Conservation (phyloP, 2,329 filamentous ascomycete genomes). For the Westerdykella ornata region DNA sequence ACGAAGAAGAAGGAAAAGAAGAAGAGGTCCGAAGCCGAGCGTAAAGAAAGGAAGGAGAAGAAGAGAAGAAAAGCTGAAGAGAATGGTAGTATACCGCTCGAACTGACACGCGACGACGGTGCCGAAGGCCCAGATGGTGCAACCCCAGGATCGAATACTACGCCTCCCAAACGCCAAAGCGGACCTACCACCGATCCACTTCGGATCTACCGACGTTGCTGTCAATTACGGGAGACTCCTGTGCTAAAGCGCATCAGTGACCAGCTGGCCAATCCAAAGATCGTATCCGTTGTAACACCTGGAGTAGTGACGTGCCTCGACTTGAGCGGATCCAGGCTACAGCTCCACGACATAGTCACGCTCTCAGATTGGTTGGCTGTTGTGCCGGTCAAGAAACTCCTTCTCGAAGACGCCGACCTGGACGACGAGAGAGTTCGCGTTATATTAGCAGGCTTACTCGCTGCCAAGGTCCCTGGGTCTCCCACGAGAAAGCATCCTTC, state of each 20-base stretch:
- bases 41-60: constrained; percentile 86
- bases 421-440: constrained; percentile 82
- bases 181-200: constrained; percentile 83
- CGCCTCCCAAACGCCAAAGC: constrained; percentile 51
- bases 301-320: constrained; percentile 80
- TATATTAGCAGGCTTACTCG: constrained; percentile 76
- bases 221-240: constrained; percentile 85
- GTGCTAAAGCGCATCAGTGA: constrained; percentile 88
- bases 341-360: constrained; percentile 75
- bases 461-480: constrained; percentile 62
- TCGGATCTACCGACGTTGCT: constrained; percentile 88
- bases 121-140: constrained; percentile 10
- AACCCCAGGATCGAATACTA: constrained; percentile 11
- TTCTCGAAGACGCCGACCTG: constrained; percentile 80
- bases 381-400: constrained; percentile 78
- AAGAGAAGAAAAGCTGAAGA: constrained; percentile 78
- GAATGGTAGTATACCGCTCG: constrained; percentile 79
- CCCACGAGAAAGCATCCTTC: constrained; percentile 38
- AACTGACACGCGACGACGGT: constrained; percentile 59
- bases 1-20: constrained; percentile 90
- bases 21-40: constrained; percentile 86
- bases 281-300: constrained; percentile 54
- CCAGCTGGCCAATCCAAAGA: constrained; percentile 68
- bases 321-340: constrained; percentile 75
- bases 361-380: constrained; percentile 91